Base-by-base conservation (phyloP, 2,329 filamentous ascomycete genomes). In the Ophiostoma angusticollis region DNA sequence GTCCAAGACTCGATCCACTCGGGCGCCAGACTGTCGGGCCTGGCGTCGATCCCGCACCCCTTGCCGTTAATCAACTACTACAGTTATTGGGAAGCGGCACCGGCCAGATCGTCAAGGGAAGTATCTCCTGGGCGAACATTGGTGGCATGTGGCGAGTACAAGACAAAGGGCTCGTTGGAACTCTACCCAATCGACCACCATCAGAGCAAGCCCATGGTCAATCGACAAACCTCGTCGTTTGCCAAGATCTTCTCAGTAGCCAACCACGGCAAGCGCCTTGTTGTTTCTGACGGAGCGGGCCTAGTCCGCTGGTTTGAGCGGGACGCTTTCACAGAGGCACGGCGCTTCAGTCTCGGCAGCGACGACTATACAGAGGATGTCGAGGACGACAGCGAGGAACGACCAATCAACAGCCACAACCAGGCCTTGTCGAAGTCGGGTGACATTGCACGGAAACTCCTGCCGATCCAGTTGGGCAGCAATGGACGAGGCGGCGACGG, bases 221-320 rank as follows among this genome's bases (percentile, higher is more conserved):
- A 96, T 50, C 76, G 89, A 0, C 84, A 93, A 54, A 89, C 82
- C 4, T 82, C 83, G 0, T 82, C 83, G 1, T 69, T 72, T 30
- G 83, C 84, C 8, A 91, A 91, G 52, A 65, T 96, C 2, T 66
- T 96, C 11, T 84, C 82, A 0, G 81, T 91, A 0, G 74, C 78
- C 5, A 77, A 78, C 13, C 89, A 96, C 48, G 89, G 89, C 5
- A 81, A 80, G 7, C 72, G 82, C 5, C 70, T 95, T 23, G 84
- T 85, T 14, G 83, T 83, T 47, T 84, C 84, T 3, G 89, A 96
- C 52, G 82, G 82, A 1, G 76, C 84, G 18, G 89, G 89, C 0
- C 76, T 80, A 36, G 58, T 96, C 46, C 89, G 85, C 55, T 96
- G 89, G 87, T 75, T 93, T 31, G 89, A 96, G 58, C 70, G 87